phyloP scores from a whole-genome alignment of 2,329 filamentous ascomycete genomes.

The Scopulariopsis brevicaulis region DNA sequence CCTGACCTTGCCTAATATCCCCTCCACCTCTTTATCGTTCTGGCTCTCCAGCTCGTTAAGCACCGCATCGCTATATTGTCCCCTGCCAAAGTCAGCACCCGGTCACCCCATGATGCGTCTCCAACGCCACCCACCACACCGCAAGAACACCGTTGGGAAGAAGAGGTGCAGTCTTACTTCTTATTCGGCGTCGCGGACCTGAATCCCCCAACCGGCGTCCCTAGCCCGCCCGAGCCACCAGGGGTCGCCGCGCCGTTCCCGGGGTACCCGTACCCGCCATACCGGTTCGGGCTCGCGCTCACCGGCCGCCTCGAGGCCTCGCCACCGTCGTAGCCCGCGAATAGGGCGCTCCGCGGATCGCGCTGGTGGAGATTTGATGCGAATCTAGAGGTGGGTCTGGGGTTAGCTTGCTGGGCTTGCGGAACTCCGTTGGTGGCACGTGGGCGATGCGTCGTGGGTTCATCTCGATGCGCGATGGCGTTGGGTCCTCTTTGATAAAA shows the following conservation, averaged over 20 bases:
- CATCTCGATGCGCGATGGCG: no score
- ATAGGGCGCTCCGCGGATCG: constrained; percentile 61
- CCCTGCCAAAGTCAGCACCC: constrained; percentile 32
- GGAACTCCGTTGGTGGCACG: not conserved
- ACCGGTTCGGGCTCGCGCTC: constrained; percentile 31
- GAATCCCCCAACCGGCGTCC: constrained; percentile 27
- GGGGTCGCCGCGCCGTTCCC: constrained; percentile 9
- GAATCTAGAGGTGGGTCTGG: constrained; percentile 36
- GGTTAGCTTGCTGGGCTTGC: not conserved
- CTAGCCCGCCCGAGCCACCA: constrained; percentile 9
- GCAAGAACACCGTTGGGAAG: not conserved
- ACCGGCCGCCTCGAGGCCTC: constrained; percentile 27
- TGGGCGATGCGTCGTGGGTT: not conserved
- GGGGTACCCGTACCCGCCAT: constrained; percentile 34
- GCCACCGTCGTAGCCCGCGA: constrained; percentile 57
- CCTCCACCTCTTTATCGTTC: constrained; percentile 81
- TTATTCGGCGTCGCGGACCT: constrained; percentile 61
- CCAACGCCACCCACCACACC: not conserved
- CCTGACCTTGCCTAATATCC: constrained; percentile 83
- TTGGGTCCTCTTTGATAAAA: no score
- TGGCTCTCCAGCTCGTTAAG: constrained; percentile 91
- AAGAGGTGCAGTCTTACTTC: constrained; percentile 30
- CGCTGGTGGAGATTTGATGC: constrained; percentile 62
- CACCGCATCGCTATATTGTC: constrained; percentile 87
- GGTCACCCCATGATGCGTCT: not conserved